A percentile compares a stretch with the other conserved stretches of the same genome.
Conservation (phyloP, 345 rosid species). For the Eucalyptus fibrosa region DNA sequence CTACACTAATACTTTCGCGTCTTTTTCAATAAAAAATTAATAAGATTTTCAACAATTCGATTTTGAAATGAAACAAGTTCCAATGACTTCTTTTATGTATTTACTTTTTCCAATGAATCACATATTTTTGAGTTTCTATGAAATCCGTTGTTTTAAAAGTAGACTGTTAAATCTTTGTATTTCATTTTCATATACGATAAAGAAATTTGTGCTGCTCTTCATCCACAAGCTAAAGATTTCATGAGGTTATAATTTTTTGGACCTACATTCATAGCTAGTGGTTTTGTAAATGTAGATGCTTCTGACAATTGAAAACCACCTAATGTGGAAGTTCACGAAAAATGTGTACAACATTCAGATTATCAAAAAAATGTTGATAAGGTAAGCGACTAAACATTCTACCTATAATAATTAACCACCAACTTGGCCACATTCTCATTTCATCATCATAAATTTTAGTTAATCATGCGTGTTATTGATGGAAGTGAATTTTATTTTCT, state of each 20-base stretch:
- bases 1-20: slow-evolving; percentile 79
- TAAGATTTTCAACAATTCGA: slow-evolving; percentile 83
- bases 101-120: too few relatives aligned
- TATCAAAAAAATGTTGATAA: slow-evolving; percentile 41
- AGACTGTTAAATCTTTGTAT: not conserved
- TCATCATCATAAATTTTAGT: too few relatives aligned
- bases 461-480: too few relatives aligned
- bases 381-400: slow-evolving; percentile 13
- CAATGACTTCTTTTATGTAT: not conserved
- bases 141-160: not conserved
- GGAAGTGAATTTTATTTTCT: too few relatives aligned
- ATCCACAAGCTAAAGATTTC: slow-evolving; percentile 85
- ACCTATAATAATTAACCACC: not conserved
- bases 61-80: slow-evolving; percentile 90
- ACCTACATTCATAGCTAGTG: slow-evolving; percentile 47
- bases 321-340: slow-evolving; percentile 45
- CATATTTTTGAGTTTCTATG: not conserved
- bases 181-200: slow-evolving; percentile 45
- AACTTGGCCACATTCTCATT: too few relatives aligned
- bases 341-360: slow-evolving; percentile 60
- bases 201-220: slow-evolving; percentile 87
- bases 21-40: slow-evolving; percentile 84
- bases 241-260: slow-evolving; percentile 87
- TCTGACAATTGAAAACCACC: slow-evolving; percentile 39
- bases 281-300: slow-evolving; percentile 49